Base-by-base conservation (phyloP, 1,284 basidiomycete species). In the Trichosporon inkin region DNA sequence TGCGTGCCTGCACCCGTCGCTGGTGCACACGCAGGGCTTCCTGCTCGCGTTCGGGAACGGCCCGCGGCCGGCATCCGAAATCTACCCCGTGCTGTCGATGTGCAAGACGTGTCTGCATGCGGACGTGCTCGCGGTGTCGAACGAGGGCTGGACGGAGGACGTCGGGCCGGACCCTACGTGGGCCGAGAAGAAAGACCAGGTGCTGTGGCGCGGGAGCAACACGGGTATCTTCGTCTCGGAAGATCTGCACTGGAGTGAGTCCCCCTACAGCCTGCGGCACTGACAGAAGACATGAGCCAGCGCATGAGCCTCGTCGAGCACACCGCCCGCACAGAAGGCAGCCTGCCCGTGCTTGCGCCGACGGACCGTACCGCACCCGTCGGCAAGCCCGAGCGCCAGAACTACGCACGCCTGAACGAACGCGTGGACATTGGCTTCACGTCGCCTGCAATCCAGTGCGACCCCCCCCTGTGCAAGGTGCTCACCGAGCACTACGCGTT, bases 191-290 rank as follows among this genome's bases (percentile, higher is more conserved):
- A 82, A 86, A 60, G 81, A 84, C 39, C 70, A 83, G 32, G 67
- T 88, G 32, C 72, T 82, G 20, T 88, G 87, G 87, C 80, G 87
- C 17, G 87, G 87, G 3, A 83, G 81, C 53, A 86, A 83, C 53
- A 88, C 87, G 0, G 87, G 86, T 1, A 86, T 87, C 47, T 80
- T 76, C 66, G 82, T 84, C 58, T 73, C 73, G 0, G 63, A 70
- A 6, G 62, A 70, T 1, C 76, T 76, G 10, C 74, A 79, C 6
- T 88, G 86, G 86, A 74, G 73, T 73, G 59, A 64, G 73, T 63
- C 13, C 24, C 44, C 0, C 37, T 22, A 54, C 8, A 28, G 41
- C 14, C n/a, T 22, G 28, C 37, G 22, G 28, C 28, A 41, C 10
- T 39, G 35, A 20, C 32, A 16, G 7, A 53, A 74, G 72, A 78